Conservation (phyloP, 2,329 filamentous ascomycete species). For the Trematosphaeria pertusa region DNA sequence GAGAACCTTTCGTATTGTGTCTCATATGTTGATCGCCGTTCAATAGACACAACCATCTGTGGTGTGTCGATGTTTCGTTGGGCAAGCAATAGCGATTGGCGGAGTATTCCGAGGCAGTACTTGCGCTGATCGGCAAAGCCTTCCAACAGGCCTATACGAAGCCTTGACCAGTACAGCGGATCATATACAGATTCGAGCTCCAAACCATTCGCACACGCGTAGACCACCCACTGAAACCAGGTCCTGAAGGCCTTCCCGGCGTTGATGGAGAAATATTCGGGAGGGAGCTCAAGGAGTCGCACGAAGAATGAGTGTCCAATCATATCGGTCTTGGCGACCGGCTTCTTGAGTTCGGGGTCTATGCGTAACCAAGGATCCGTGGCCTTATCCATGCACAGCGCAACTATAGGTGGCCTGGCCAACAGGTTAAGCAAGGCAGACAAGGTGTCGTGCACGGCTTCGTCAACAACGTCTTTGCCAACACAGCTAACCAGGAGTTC, state of each 20-base stretch:
- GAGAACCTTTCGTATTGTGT: slow-evolving; percentile 53
- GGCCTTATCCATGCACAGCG: not conserved
- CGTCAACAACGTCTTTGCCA: slow-evolving; percentile 27
- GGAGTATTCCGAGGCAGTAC: slow-evolving; percentile 54
- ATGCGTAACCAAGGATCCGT: slow-evolving; percentile 7
- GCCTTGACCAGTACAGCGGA: slow-evolving; percentile 49
- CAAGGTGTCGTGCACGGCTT: slow-evolving; percentile 30
- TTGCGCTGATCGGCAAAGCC: slow-evolving; percentile 56
- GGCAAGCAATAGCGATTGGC: slow-evolving; percentile 47
- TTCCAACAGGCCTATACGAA: slow-evolving; percentile 48
- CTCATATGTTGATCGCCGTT: slow-evolving; percentile 21
- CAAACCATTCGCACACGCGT: slow-evolving; percentile 21
- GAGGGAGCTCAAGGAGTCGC: slow-evolving; percentile 24
- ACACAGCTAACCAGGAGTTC: slow-evolving; percentile 27
- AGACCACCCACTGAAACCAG: slow-evolving; percentile 48
- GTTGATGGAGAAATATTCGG: slow-evolving; percentile 22
- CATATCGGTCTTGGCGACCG: slow-evolving; percentile 13
- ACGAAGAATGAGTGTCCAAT: slow-evolving; percentile 34
- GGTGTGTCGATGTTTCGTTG: slow-evolving; percentile 30
- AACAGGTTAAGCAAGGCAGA: slow-evolving; percentile 36
- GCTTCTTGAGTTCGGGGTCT: slow-evolving; percentile 3
- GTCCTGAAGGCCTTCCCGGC: slow-evolving; percentile 36
- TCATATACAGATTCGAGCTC: slow-evolving; percentile 31
- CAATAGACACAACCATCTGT: slow-evolving; percentile 29
- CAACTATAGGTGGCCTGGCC: slow-evolving; percentile 13